phyloP scores from a whole-genome alignment of 139 green algal genomes.

The Prasinococcaceae sp. region DNA sequence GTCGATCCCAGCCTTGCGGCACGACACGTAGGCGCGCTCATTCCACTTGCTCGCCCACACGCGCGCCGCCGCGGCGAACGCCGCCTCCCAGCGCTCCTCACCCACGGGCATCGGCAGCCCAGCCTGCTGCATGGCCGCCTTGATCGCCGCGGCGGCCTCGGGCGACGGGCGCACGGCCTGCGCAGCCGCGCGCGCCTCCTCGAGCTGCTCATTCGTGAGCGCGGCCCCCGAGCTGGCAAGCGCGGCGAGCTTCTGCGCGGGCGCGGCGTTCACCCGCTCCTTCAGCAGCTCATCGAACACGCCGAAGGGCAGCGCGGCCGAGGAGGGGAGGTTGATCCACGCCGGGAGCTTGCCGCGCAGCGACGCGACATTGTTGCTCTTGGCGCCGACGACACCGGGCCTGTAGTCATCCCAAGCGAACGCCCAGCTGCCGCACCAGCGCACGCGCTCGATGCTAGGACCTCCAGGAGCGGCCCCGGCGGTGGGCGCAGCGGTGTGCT shows the following conservation, averaged over 20 bases:
- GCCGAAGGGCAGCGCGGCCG: constrained; percentile 83
- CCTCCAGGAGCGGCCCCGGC: too few relatives aligned
- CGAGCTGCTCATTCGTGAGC: constrained; percentile 21
- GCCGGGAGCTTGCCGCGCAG: constrained; percentile 72
- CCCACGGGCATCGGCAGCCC: constrained; percentile 57
- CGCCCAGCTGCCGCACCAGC: too few relatives aligned
- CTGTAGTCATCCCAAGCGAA: not conserved
- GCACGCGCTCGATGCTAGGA: too few relatives aligned
- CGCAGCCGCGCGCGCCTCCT: constrained; percentile 16
- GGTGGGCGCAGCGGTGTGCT: too few relatives aligned
- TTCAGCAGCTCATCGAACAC: constrained; percentile 76
- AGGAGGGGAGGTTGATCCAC: constrained; percentile 69
- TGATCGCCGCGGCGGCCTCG: constrained; percentile 34
- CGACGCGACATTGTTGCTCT: constrained; percentile 82
- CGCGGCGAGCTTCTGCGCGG: not conserved
- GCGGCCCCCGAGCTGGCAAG: too few relatives aligned
- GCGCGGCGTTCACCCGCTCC: not conserved
- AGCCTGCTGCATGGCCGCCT: constrained; percentile 39
- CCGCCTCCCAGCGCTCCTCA: constrained; percentile 52
- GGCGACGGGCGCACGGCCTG: constrained; percentile 12
- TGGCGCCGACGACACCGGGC: constrained; percentile 73
- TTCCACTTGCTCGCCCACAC: constrained; percentile 99
- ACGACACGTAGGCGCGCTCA: constrained; percentile 67
- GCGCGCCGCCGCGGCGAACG: constrained; percentile 29
- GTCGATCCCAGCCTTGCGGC: constrained; percentile 43